These are phyloP conservation scores for Solanum chiquidenum DNA, from an alignment of 257 asterid species.

Conservation along the genomic window DNA sequence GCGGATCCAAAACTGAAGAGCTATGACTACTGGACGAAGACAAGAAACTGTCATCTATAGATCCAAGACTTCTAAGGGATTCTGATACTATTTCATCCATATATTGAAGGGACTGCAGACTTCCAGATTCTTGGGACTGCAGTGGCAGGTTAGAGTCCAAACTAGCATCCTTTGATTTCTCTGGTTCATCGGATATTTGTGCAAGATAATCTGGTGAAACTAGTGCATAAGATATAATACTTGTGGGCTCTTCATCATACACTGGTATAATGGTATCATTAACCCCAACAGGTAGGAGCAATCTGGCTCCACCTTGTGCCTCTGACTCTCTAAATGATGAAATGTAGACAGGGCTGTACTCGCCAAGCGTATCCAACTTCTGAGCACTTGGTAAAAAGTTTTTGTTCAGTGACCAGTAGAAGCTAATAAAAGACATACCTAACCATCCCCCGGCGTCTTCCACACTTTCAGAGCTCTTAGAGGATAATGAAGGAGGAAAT, in stretches of 20 bases:
- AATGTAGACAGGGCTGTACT: conserved; percentile 61
- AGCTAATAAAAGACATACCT: conserved; percentile 59
- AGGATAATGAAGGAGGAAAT: conserved; percentile 26
- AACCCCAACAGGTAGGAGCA: conserved; percentile 61
- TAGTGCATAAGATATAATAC: conserved; percentile 77
- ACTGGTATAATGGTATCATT: conserved; percentile 72
- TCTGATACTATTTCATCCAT: conserved; percentile 54
- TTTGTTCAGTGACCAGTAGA: conserved; percentile 60
- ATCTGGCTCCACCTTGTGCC: conserved; percentile 56
- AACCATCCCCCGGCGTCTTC: conserved; percentile 65
- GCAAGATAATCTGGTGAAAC: conserved; percentile 45
- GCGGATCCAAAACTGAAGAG: conserved; percentile 51
- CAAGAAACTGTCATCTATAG: conserved; percentile 54
- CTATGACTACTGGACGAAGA: conserved; percentile 41
- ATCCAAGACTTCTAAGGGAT: conserved; percentile 49
- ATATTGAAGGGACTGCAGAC: conserved; percentile 41
- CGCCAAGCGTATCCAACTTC: conserved; percentile 49
- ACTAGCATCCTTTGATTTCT: conserved; percentile 38
- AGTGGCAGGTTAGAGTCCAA: conserved; percentile 22
- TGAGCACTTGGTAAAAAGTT: conserved; percentile 37
- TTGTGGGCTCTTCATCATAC: conserved; percentile 91
- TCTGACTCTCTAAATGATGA: conserved; percentile 61
- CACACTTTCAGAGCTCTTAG: conserved; percentile 35
- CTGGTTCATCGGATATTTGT: conserved; percentile 57
- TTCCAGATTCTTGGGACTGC: conserved; percentile 43